These are phyloP conservation scores for Asclepias syriaca DNA, from an alignment of 257 asterid genomes.

Conservation along the genomic window DNA sequence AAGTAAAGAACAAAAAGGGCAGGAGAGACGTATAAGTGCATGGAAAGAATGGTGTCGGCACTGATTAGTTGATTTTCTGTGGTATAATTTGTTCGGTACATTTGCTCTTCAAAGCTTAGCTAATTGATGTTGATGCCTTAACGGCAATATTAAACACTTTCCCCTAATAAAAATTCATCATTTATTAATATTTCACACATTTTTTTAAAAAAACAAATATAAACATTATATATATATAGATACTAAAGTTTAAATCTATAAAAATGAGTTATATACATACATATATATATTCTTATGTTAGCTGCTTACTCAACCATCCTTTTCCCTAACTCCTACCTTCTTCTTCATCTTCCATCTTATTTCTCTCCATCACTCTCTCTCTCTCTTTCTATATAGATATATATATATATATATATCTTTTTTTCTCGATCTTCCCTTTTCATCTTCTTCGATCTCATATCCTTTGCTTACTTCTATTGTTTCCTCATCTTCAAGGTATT, in stretches of 20 bases:
- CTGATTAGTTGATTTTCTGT: neutral
- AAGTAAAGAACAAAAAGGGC: neutral
- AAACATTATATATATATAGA: no score
- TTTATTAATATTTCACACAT: neutral
- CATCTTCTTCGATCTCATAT: slow-evolving; percentile 12
- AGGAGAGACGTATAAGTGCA: no score
- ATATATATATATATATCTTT: no score
- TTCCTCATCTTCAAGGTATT: slow-evolving; percentile 58
- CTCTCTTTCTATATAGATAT: neutral
- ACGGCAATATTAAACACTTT: neutral
- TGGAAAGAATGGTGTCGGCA: slow-evolving; percentile 16
- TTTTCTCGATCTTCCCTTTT: neutral
- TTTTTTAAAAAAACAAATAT: no score
- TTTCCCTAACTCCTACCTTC: slow-evolving; percentile 16
- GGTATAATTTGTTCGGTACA: no score
- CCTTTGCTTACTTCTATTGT: slow-evolving; percentile 42
- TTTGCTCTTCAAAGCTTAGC: neutral
- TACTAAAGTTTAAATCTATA: no score
- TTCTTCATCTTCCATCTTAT: neutral
- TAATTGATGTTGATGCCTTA: slow-evolving; percentile 20
- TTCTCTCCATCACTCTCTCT: slow-evolving; percentile 4
- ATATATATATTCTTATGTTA: slow-evolving; percentile 14
- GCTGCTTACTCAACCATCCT: slow-evolving; percentile 12
- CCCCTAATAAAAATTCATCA: no score
- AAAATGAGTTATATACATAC: no score